Conservation (phyloP, 1,284 basidiomycete species). For the Ustanciosporium gigantosporum region DNA sequence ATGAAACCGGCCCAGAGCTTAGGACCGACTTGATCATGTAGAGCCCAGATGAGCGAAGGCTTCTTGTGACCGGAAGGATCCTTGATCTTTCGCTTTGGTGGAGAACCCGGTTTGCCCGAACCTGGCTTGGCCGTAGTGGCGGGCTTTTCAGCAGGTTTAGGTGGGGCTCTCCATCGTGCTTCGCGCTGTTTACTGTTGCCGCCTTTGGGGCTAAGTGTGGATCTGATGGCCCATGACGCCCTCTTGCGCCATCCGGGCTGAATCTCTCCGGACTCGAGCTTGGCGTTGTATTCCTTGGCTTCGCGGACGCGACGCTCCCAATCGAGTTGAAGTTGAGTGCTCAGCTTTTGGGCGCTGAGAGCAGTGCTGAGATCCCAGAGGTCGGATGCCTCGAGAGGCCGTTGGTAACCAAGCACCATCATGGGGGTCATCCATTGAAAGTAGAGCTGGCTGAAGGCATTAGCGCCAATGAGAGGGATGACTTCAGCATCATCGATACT, state of each 20-base stretch:
- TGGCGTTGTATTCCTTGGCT: slow-evolving; percentile 73
- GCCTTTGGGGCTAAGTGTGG: slow-evolving; percentile 24
- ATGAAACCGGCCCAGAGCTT: slow-evolving; percentile 80
- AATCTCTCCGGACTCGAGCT: slow-evolving; percentile 70
- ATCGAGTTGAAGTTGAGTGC: slow-evolving; percentile 68
- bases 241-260: slow-evolving; percentile 66
- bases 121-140: slow-evolving; percentile 8
- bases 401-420: slow-evolving; percentile 70
- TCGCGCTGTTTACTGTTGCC: slow-evolving; percentile 42
- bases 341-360: slow-evolving; percentile 67
- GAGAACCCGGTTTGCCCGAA: slow-evolving; percentile 14
- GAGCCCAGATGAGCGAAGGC: slow-evolving; percentile 73
- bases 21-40: slow-evolving; percentile 80
- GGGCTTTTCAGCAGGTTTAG: slow-evolving; percentile 7
- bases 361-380: slow-evolving; percentile 75
- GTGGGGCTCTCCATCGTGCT: slow-evolving; percentile 44
- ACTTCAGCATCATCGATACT: slow-evolving; percentile 67
- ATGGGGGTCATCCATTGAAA: slow-evolving; percentile 77
- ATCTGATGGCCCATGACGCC: slow-evolving; percentile 67
- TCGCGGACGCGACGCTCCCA: slow-evolving; percentile 69
- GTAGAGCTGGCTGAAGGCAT: slow-evolving; percentile 66
- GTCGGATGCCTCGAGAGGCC: slow-evolving; percentile 79
- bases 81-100: slow-evolving; percentile 16
- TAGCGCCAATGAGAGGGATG: slow-evolving; percentile 67
- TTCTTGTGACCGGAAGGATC: slow-evolving; percentile 42